Base-by-base conservation (phyloP, 1,139 yeast species). In the Saccharomyces hybrid region DNA sequence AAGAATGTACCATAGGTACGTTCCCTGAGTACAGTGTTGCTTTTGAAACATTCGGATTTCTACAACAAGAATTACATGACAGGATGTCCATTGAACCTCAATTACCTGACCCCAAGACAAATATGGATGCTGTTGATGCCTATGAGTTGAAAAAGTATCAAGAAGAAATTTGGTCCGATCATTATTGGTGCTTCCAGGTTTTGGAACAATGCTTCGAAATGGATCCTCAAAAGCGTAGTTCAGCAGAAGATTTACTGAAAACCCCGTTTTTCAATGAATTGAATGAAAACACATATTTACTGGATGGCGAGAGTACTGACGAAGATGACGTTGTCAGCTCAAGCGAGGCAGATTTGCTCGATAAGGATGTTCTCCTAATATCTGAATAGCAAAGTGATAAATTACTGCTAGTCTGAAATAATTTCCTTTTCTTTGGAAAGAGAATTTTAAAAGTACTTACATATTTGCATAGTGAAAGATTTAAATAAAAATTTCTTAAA, bases 11-110 rank as follows among this genome's bases (percentile, higher is more conserved):
- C 41, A 62, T 59, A 23, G 71, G 67, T 0, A 73, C 76, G 0
- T 61, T 73, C 29, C 74, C 76, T 26, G 64, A 62, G 34, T 74
- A 73, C 51, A 70, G 75, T 42, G 70, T 73, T 41, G 73, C 72
- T 4, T 68, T 67, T 56, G 76, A 73, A 52, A 71, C 76, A 1
- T 60, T 59, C 49, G 63, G 62, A 41, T 67, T 65, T 56, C 56
- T 72, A 14, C 54, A 57, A 27, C 66, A 64, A 48, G 66, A 64
- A 47, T 47, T 64, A 25, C 54, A 57, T 28, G 66, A 61, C 28
- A 57, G 58, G 14, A 57, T 54, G n/a, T 59, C 64, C 6, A 62
- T 64, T 32, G 67, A 62, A 49, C 65, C 67, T 34, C 56, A 57
- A 41, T 52, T 58, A 38, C 41, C 47, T 41, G 52, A 52, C 25